These are phyloP conservation scores for Teratosphaeria gauchensis DNA, from an alignment of 2,329 filamentous ascomycete genomes.

Conservation along the genomic window DNA sequence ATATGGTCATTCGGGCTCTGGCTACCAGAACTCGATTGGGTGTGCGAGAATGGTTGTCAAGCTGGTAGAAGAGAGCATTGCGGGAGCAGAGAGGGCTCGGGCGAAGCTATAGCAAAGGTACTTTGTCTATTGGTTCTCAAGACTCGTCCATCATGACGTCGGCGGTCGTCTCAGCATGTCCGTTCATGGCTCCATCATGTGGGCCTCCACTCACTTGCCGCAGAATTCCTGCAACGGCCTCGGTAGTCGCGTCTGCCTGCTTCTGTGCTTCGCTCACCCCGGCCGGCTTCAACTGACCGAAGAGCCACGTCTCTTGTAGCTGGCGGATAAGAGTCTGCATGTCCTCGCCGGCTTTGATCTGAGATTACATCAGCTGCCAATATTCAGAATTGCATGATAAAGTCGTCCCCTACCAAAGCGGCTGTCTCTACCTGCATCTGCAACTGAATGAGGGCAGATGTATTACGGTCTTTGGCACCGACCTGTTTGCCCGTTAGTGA, in stretches of 20 bases:
- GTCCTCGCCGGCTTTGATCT: conserved; percentile 55
- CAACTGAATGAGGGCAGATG: conserved; percentile 48
- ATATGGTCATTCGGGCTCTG: conserved; percentile 40
- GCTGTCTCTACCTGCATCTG: conserved; percentile 51
- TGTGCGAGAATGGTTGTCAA: conserved; percentile 17
- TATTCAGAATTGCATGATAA: not conserved
- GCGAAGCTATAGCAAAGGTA: not conserved
- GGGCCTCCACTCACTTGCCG: conserved; percentile 13
- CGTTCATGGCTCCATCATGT: not conserved
- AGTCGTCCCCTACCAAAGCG: conserved; percentile 40
- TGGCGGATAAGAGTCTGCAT: conserved; percentile 50
- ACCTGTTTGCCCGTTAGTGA: not conserved
- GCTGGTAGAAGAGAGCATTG: conserved; percentile 20
- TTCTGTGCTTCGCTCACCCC: conserved; percentile 32
- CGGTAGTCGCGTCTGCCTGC: conserved; percentile 38
- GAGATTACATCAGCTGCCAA: not conserved
- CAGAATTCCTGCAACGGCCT: conserved; percentile 37
- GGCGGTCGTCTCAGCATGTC: not conserved
- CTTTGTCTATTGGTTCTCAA: not conserved
- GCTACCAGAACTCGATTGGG: conserved; percentile 29
- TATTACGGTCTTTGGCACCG: conserved; percentile 41
- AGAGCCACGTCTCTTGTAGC: conserved; percentile 59
- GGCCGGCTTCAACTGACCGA: conserved; percentile 53
- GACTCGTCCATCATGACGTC: not conserved
- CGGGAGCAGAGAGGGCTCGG: not conserved